Evolutionary conservation across 441 rosid genomes (phyloP).

Genomic region (Omphalea diandra): DNA sequence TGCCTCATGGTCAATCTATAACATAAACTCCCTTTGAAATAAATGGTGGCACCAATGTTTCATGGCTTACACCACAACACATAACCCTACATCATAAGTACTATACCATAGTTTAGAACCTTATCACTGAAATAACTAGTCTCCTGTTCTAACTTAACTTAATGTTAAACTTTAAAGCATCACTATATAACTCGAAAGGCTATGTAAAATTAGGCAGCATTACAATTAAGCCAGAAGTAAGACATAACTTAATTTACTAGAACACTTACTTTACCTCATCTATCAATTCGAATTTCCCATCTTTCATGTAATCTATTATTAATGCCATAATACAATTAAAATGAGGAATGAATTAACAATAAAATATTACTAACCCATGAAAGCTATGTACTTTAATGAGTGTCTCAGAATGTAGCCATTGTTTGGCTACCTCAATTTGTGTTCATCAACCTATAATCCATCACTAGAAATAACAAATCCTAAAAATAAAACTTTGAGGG

Average conservation of each 20-base stretch:
- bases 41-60: constrained; percentile 15
- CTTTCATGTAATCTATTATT: no score
- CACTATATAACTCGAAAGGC: background rate
- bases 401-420: background rate
- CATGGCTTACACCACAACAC: background rate
- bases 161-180: no score
- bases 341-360: background rate
- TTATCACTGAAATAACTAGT: background rate
- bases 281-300: background rate
- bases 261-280: background rate
- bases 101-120: background rate
- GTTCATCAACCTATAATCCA: background rate
- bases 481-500: no score
- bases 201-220: background rate
- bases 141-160: no score
- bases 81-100: constrained; percentile 15
- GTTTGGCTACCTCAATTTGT: background rate
- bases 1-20: no score
- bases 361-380: background rate
- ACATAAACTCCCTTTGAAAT: background rate
- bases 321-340: no score
- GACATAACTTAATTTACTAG: background rate
- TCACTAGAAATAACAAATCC: background rate
- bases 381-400: background rate
- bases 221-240: background rate